Evolutionary conservation across 768 basidiomycete genomes (phyloP), one percentile per base, ranked within the genome.

Genomic region (Leccinum imitatum): DNA sequence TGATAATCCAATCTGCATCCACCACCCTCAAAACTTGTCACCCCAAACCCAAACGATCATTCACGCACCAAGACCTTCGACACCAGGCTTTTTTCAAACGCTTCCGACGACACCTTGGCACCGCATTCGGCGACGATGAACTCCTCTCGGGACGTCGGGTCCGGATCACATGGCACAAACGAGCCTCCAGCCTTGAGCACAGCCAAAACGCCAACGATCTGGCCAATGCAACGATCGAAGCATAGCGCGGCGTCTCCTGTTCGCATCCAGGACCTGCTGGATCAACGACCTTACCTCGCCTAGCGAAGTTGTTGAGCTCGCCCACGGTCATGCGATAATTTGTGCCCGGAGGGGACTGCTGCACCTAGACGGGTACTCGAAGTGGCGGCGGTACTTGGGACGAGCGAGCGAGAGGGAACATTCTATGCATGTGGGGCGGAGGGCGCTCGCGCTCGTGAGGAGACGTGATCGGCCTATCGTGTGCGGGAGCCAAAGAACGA

Each of bases 141-240:
- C 27, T 74, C 69, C 51, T 67, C 69, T 53, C 73, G 63, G 23
- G 67, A 59, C 6, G 63, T 65, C 23, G 73, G 73, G 62, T 73
- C 66, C 5, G 67, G 65, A 54, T 67, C 67, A 56, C 67, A 56
- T 1, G 66, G 65, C 21, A 67, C 65, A 3, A 67, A 67, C 4
- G 58, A 41, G 11, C 66, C 72, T 44, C 73, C 73, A 11, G 74
- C 69, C 54, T 74, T 74, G 58, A 74, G 65, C 50, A 74, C 70
- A 0, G 73, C 70, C 53, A 74, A 59, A 21, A 73, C 61, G 41
- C 65, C 70, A 9, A 74, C 50, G 14, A 72, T 65, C 19, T 72
- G 71, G 50, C 65, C 63, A 21, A 72, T 67, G 10, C 71, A 71
- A 23, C 71, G 69, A 14, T 72, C 71, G 52, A 72, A 70, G 56